Evolutionary conservation across 495 filamentous ascomycete genomes (phyloP).

Genomic region (Penicillium argentinense): DNA sequence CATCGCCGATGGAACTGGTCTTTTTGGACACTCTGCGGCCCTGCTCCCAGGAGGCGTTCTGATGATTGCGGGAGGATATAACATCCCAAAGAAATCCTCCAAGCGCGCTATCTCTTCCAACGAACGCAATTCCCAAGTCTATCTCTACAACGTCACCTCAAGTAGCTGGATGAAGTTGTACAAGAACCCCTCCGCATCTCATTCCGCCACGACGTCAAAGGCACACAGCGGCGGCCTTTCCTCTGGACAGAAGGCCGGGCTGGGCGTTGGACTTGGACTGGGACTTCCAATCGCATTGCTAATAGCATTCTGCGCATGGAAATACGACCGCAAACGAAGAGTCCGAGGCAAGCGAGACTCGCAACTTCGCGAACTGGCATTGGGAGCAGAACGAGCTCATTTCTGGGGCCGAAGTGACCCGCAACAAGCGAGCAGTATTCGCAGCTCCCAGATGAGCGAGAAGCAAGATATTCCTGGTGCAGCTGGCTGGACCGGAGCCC

Average conservation of each 20-base stretch:
- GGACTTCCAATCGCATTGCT: constrained; percentile 56
- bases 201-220: not conserved
- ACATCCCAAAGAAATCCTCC: constrained; percentile 53
- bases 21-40: constrained; percentile 83
- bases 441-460: constrained; percentile 31
- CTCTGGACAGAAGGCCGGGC: constrained; percentile 55
- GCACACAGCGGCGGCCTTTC: constrained; percentile 15
- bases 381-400: constrained; percentile 48
- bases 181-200: constrained; percentile 47
- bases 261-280: constrained; percentile 75
- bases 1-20: constrained; percentile 52
- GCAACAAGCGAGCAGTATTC: constrained; percentile 37
- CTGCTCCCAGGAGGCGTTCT: constrained; percentile 85
- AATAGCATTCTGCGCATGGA: constrained; percentile 53
- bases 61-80: constrained; percentile 84
- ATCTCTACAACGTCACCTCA: constrained; percentile 79
- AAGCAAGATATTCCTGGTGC: constrained; percentile 19
- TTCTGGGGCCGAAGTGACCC: constrained; percentile 40
- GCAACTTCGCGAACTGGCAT: constrained; percentile 52
- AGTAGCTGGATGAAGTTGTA: constrained; percentile 70
- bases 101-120: constrained; percentile 37
- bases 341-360: constrained; percentile 49
- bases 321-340: constrained; percentile 55
- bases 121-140: constrained; percentile 44
- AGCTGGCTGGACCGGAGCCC: constrained; percentile 42